A percentile compares a stretch with the other conserved stretches of the same genome.
Conservation (phyloP, 805 yeast species). For the Candida schatavii region DNA sequence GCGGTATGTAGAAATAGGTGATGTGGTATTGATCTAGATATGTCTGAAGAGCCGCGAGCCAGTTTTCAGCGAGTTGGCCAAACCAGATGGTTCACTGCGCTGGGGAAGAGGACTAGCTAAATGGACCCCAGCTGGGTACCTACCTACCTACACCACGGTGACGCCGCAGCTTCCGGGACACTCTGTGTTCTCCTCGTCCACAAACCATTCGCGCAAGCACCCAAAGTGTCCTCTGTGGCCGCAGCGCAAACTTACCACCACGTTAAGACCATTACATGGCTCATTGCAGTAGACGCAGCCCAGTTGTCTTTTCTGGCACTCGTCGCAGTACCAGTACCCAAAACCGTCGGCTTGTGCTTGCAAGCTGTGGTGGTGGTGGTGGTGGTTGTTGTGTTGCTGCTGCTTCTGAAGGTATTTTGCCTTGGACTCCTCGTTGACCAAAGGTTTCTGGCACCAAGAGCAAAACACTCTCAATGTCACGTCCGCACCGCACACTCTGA, state of each 20-base stretch:
- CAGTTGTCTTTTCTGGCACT: conserved; percentile 57
- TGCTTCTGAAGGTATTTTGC: conserved; percentile 17
- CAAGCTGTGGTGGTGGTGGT: not conserved
- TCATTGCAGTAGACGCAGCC: conserved; percentile 77
- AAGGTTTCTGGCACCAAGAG: conserved; percentile 54
- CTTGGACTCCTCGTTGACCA: conserved; percentile 57
- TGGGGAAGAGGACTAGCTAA: not conserved
- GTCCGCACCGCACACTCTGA: conserved; percentile 33
- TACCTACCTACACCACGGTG: not conserved
- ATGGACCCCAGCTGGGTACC: too few species aligned
- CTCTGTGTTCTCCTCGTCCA: conserved; percentile 56
- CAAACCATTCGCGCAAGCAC: conserved; percentile 77
- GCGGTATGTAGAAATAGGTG: conserved; percentile 34
- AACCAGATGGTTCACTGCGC: not conserved
- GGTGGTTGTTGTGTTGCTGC: conserved; percentile 9
- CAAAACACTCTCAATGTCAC: conserved; percentile 51
- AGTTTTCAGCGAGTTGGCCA: not conserved
- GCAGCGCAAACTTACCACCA: conserved; percentile 58
- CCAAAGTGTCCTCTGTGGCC: conserved; percentile 87
- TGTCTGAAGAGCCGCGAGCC: not conserved
- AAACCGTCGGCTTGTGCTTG: conserved; percentile 35
- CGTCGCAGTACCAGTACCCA: conserved; percentile 86
- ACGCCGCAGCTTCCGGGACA: conserved; percentile 80
- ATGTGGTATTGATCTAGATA: conserved; percentile 33
- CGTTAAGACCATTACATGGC: conserved; percentile 70